Conservation (phyloP, 78 protist genomes). For the Speleostelium caveatum region DNA sequence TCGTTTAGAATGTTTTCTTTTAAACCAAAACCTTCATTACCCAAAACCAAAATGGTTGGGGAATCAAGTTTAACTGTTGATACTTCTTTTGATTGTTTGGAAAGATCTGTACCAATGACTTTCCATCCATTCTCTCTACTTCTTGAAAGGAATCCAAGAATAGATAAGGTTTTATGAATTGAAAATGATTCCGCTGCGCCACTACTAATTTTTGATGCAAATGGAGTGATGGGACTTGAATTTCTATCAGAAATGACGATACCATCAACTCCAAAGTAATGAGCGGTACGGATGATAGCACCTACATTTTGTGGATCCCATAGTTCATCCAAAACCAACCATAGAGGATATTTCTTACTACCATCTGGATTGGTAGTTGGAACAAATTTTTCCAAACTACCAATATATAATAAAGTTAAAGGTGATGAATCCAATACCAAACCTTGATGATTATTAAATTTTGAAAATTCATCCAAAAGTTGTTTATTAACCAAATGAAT, state of each 20-base stretch:
- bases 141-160: conserved; percentile 22
- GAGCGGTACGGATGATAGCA: conserved; percentile 50
- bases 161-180: conserved; percentile 3
- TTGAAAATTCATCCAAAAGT: conserved; percentile 25
- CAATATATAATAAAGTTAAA: conserved; percentile 2
- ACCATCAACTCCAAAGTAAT: conserved; percentile 63
- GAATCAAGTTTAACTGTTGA: background rate
- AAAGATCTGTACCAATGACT: conserved; percentile 41
- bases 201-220: conserved; percentile 30
- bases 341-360: conserved; percentile 15
- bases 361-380: background rate
- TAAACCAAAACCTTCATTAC: conserved; percentile 81
- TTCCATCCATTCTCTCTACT: conserved; percentile 66
- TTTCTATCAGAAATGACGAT: conserved; percentile 35
- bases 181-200: conserved; percentile 63
- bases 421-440: conserved; percentile 60
- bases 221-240: conserved; percentile 52
- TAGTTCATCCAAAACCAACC: conserved; percentile 66
- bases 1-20: background rate
- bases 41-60: conserved; percentile 69
- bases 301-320: conserved; percentile 80
- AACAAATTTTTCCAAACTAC: background rate
- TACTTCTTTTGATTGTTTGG: background rate
- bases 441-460: conserved; percentile 43
- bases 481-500: conserved; percentile 6